These are phyloP conservation scores for Crucihimalaya himalaica DNA, from an alignment of 345 rosid species.

Conservation along the genomic window DNA sequence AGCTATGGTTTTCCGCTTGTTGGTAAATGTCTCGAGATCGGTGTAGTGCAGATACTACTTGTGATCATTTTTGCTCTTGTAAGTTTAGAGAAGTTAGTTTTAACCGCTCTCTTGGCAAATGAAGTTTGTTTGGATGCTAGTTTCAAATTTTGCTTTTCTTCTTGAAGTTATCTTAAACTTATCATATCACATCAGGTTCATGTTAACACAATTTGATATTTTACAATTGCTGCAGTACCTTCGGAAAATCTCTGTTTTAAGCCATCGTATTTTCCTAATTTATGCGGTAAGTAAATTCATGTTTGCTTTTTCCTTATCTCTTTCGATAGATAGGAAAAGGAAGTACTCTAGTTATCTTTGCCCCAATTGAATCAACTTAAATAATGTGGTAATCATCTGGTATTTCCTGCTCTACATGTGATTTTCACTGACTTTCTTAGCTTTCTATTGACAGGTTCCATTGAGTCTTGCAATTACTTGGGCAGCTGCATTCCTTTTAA, in stretches of 20 bases:
- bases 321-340: neutral
- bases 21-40: slow-evolving; percentile 92
- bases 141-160: neutral
- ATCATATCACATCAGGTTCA: neutral
- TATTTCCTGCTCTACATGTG: neutral
- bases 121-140: neutral
- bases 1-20: slow-evolving; percentile 92
- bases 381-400: slow-evolving; percentile 14
- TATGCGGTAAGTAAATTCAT: slow-evolving; percentile 61
- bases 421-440: neutral
- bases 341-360: neutral
- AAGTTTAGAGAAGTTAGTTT: slow-evolving; percentile 42
- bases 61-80: slow-evolving; percentile 92
- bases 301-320: neutral
- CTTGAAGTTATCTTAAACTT: slow-evolving; percentile 11
- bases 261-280: slow-evolving; percentile 91
- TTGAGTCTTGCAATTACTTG: slow-evolving; percentile 92
- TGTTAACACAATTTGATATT: slow-evolving; percentile 11
- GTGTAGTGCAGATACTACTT: slow-evolving; percentile 75
- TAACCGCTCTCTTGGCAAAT: neutral
- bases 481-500: slow-evolving; percentile 88
- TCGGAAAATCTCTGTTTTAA: slow-evolving; percentile 84
- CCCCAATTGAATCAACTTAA: neutral
- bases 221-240: slow-evolving; percentile 69
- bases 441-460: slow-evolving; percentile 66